A percentile compares a stretch with the other conserved stretches of the same genome.
These are phyloP conservation scores for Abrus precatorius DNA, from an alignment of 306 rosid genomes.

Conservation along the genomic window DNA sequence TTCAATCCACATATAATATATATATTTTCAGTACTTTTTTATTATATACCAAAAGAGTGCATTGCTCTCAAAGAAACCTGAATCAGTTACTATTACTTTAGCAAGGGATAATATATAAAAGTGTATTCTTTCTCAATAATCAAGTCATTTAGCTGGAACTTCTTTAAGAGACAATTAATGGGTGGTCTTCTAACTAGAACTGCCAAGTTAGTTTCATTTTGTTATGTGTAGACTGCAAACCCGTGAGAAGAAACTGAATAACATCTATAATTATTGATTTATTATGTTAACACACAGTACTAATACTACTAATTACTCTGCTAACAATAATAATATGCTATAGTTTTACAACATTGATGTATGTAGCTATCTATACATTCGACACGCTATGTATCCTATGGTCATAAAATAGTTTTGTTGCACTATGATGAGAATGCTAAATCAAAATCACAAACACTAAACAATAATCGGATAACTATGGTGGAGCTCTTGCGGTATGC, in stretches of 20 bases:
- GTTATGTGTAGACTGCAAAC: not conserved
- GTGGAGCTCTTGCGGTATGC: constrained; percentile 52
- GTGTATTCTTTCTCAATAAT: constrained; percentile 43
- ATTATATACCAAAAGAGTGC: constrained; percentile 48
- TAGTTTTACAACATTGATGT: constrained; percentile 8
- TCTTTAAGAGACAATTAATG: constrained; percentile 36
- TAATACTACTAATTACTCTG: not conserved
- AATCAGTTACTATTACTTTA: constrained; percentile 51
- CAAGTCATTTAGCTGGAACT: constrained; percentile 51
- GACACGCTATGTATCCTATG: not conserved
- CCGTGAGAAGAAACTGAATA: not conserved
- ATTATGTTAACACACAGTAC: not conserved
- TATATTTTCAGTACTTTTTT: not conserved
- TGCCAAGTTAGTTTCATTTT: constrained; percentile 24
- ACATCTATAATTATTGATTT: not conserved
- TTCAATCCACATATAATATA: constrained; percentile 40
- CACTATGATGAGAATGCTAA: not conserved
- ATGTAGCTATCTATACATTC: not conserved
- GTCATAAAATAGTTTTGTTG: not conserved
- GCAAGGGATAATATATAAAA: constrained; percentile 47
- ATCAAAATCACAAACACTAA: not conserved
- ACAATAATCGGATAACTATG: constrained; percentile 7
- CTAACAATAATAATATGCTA: not conserved
- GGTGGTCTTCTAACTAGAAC: constrained; percentile 35
- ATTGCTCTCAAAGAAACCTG: constrained; percentile 65